These are phyloP conservation scores for Xanthoparmelia taractica DNA, from an alignment of 495 filamentous ascomycete species.

Conservation along the genomic window DNA sequence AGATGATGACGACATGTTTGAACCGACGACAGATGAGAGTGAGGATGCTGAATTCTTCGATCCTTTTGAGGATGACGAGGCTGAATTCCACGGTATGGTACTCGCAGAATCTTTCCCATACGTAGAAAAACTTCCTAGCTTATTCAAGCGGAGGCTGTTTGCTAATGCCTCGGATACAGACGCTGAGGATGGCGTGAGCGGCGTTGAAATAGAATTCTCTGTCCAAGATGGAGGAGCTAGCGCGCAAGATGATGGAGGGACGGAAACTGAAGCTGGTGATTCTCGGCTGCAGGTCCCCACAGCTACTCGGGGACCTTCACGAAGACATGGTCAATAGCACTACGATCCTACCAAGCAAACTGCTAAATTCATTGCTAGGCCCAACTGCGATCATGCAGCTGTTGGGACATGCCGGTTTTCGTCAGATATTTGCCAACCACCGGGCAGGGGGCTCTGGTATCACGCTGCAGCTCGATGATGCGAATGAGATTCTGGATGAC, in stretches of 20 bases:
- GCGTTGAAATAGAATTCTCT: slow-evolving; percentile 44
- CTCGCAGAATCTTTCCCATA: neutral
- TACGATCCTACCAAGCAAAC: neutral
- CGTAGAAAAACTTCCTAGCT: neutral
- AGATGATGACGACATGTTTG: slow-evolving; percentile 46
- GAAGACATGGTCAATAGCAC: slow-evolving; percentile 22
- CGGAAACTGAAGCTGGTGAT: slow-evolving; percentile 33
- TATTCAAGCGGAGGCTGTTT: neutral
- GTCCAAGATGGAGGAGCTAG: slow-evolving; percentile 38
- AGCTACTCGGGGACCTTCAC: slow-evolving; percentile 1
- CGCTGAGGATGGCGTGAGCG: slow-evolving; percentile 25
- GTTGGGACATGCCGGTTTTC: slow-evolving; percentile 33
- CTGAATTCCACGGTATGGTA: slow-evolving; percentile 36
- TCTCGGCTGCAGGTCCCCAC: slow-evolving; percentile 3
- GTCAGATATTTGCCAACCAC: slow-evolving; percentile 31
- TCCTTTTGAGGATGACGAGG: slow-evolving; percentile 35
- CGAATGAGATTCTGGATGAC: slow-evolving; percentile 32
- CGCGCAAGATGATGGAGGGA: slow-evolving; percentile 34
- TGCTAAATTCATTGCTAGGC: slow-evolving; percentile 9
- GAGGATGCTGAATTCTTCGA: slow-evolving; percentile 33
- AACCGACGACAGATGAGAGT: slow-evolving; percentile 34
- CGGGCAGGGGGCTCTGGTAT: slow-evolving; percentile 27
- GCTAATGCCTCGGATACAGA: slow-evolving; percentile 13
- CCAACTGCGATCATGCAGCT: slow-evolving; percentile 35
- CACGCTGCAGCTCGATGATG: slow-evolving; percentile 32